Evolutionary conservation across 2,329 filamentous ascomycete species (phyloP).

Genomic region (Colletotrichum sp.): DNA sequence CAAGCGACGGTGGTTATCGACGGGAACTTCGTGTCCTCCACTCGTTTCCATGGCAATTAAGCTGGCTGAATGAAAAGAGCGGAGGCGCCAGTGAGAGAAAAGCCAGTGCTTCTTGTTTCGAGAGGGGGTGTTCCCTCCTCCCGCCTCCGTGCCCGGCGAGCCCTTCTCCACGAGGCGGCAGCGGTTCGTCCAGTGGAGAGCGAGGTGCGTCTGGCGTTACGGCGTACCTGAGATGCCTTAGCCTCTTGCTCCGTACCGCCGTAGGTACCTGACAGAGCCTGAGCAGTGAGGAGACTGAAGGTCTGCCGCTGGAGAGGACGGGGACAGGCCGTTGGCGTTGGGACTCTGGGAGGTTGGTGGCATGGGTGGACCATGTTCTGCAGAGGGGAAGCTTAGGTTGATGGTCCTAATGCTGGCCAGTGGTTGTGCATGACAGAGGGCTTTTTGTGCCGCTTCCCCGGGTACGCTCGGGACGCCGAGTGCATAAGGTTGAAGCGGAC

Average conservation of each 20-base stretch:
- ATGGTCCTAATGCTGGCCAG: not conserved
- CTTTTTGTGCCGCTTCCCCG: conserved; percentile 10
- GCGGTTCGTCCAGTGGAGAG: not conserved
- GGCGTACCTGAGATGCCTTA: not conserved
- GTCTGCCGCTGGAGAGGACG: not conserved
- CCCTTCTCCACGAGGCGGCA: not conserved
- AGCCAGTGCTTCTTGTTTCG: not conserved
- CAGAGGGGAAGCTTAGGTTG: not conserved
- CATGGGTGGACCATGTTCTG: conserved; percentile 15
- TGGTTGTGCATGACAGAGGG: conserved; percentile 6
- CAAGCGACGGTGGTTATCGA: not conserved
- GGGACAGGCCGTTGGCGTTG: not conserved
- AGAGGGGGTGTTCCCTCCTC: conserved; percentile 17
- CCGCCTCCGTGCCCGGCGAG: not conserved
- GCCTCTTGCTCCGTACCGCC: not conserved
- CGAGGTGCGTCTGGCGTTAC: not conserved
- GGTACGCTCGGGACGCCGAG: not conserved
- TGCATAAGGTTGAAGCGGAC: conserved; percentile 6
- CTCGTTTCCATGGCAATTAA: conserved; percentile 16
- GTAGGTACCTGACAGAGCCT: not conserved
- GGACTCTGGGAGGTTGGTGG: not conserved
- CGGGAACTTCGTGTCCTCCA: not conserved
- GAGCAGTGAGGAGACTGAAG: not conserved
- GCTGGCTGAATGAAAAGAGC: not conserved
- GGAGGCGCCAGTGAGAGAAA: conserved; percentile 1